Percentiles rank a stretch among this genome's conserved stretches.
These are phyloP conservation scores for Hamamelis virginiana DNA, from an alignment of 164 flowering plant species.

Conservation along the genomic window DNA sequence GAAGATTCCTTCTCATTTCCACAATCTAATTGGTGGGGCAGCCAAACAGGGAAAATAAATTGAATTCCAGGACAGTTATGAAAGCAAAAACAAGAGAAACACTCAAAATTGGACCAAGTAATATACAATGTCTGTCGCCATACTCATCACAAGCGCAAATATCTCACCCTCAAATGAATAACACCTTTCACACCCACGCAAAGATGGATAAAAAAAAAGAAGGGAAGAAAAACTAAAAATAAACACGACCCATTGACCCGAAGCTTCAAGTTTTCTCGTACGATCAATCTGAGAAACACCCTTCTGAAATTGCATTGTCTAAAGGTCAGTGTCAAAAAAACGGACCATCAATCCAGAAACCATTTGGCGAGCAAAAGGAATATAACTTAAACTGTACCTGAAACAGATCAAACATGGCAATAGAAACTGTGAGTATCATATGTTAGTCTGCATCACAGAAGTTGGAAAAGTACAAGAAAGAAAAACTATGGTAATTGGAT, in stretches of 20 bases:
- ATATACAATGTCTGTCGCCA: not conserved
- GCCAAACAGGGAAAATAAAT: not conserved
- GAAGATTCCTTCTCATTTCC: slow-evolving; percentile 2
- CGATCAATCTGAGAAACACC: not conserved
- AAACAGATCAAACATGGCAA: slow-evolving; percentile 14
- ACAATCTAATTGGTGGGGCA: not conserved
- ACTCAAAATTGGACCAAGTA: not conserved
- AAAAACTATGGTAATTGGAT: not conserved
- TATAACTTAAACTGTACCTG: slow-evolving; percentile 96
- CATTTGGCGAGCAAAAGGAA: slow-evolving; percentile 88
- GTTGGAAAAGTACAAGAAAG: not conserved
- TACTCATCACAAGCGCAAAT: slow-evolving; percentile 3
- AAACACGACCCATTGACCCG: not conserved
- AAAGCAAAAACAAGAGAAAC: not conserved
- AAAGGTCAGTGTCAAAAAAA: slow-evolving; percentile 75
- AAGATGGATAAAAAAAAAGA: not conserved
- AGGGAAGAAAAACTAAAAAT: not conserved
- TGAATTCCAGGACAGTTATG: not conserved
- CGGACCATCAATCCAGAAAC: slow-evolving; percentile 67
- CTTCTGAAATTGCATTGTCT: slow-evolving; percentile 8
- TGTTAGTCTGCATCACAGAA: not conserved
- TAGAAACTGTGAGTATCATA: not conserved
- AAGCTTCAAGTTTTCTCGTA: not conserved
- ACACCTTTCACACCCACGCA: not conserved
- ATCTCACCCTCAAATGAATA: not conserved